These are phyloP conservation scores for Wickerhamomyces hampshirensis DNA, from an alignment of 805 yeast species.

Conservation along the genomic window DNA sequence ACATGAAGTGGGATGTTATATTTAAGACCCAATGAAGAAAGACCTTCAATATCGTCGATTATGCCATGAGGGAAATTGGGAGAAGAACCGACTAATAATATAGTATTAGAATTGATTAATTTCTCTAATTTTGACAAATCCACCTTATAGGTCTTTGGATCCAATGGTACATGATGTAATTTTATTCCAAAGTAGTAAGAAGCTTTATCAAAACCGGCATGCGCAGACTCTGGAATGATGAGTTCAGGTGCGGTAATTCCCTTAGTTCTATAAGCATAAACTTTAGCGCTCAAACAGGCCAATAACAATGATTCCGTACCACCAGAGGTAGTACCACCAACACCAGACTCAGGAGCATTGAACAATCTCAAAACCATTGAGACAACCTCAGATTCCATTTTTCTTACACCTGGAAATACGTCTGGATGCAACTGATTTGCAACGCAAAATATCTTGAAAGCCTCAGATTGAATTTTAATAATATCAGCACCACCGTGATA, in stretches of 20 bases:
- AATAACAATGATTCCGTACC: conserved; percentile 91
- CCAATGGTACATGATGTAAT: conserved; percentile 74
- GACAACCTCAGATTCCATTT: conserved; percentile 95
- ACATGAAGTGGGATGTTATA: conserved; percentile 86
- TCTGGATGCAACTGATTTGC: conserved; percentile 97
- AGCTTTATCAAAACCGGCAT: conserved; percentile 95
- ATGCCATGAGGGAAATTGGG: conserved; percentile 98
- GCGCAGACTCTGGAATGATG: conserved; percentile 83
- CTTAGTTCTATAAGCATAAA: conserved; percentile 52
- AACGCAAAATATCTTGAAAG: conserved; percentile 72
- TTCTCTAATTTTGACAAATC: conserved; percentile 56
- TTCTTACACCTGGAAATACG: conserved; percentile 92
- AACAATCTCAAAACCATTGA: conserved; percentile 80
- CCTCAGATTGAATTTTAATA: conserved; percentile 66
- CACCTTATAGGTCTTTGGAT: conserved; percentile 61
- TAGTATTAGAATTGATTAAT: conserved; percentile 74
- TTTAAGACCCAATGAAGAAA: conserved; percentile 53
- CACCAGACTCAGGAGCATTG: conserved; percentile 67
- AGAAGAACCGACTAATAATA: conserved; percentile 85
- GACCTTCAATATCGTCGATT: conserved; percentile 76
- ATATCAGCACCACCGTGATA: conserved; percentile 91
- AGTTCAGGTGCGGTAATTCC: conserved; percentile 78
- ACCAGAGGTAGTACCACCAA: conserved; percentile 87
- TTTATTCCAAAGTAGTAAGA: conserved; percentile 85
- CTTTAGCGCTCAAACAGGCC: conserved; percentile 85